A percentile compares a stretch with the other conserved stretches of the same genome.
Evolutionary conservation across 108 stramenopile genomes (phyloP).

Genomic region (Chaetoceros muelleri): DNA sequence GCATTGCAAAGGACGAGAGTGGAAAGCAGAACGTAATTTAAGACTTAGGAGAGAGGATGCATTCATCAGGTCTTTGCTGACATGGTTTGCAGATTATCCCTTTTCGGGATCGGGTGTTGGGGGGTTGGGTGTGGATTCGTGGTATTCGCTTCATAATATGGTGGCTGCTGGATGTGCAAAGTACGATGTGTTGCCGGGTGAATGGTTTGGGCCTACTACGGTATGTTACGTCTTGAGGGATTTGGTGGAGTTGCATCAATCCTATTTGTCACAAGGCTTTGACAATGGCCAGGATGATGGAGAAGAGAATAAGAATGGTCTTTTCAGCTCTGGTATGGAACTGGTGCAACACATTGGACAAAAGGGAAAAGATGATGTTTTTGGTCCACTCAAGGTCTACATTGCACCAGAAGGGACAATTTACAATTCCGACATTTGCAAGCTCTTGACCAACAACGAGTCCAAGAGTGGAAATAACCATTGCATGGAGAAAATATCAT

Average conservation of each 20-base stretch:
- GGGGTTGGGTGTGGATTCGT: neutral
- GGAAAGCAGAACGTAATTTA: slow-evolving; percentile 16
- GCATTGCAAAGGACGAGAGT: slow-evolving; percentile 50
- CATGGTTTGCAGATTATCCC: slow-evolving; percentile 82
- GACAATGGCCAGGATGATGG: slow-evolving; percentile 6
- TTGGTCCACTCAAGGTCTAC: slow-evolving; percentile 69
- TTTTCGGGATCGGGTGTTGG: neutral
- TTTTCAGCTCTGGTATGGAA: neutral
- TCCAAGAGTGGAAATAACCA: slow-evolving; percentile 2
- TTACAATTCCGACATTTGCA: slow-evolving; percentile 54
- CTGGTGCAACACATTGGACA: neutral
- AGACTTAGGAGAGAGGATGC: slow-evolving; percentile 20
- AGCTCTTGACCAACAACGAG: slow-evolving; percentile 49
- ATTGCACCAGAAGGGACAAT: slow-evolving; percentile 77
- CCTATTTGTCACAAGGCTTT: neutral
- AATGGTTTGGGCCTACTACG: slow-evolving; percentile 85
- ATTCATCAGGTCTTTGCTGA: slow-evolving; percentile 27
- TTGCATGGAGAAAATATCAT: neutral
- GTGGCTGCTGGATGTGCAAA: slow-evolving; percentile 62
- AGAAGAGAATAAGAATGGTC: neutral
- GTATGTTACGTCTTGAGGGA: slow-evolving; percentile 75
- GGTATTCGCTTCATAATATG: slow-evolving; percentile 82
- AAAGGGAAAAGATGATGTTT: neutral
- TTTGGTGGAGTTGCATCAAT: slow-evolving; percentile 36
- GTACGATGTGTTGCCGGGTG: slow-evolving; percentile 71